Evolutionary conservation across 768 basidiomycete genomes (phyloP).

Genomic region (Macrolepiota albuminosa): DNA sequence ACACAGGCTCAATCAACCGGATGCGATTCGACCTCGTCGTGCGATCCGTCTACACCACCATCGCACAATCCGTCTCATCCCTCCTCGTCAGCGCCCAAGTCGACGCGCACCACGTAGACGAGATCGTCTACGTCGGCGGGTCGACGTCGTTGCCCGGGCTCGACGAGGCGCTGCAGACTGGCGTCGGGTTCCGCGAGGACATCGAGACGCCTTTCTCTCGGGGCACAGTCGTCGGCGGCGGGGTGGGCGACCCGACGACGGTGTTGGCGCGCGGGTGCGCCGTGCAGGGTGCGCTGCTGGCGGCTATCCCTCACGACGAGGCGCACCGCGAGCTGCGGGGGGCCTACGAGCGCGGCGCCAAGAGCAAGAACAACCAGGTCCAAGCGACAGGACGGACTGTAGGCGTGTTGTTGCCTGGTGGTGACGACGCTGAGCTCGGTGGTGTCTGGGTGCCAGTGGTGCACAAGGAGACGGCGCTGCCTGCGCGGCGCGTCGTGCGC

Average conservation of each 20-base stretch:
- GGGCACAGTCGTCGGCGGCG: constrained; percentile 67
- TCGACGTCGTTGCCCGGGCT: constrained; percentile 72
- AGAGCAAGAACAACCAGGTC: constrained; percentile 36
- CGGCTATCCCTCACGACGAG: constrained; percentile 39
- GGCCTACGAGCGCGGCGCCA: constrained; percentile 37
- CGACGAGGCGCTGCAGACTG: constrained; percentile 47
- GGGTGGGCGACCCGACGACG: constrained; percentile 73
- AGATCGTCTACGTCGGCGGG: constrained; percentile 78
- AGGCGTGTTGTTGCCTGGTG: constrained; percentile 60
- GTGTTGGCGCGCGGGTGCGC: constrained; percentile 76
- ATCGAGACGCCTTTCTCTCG: constrained; percentile 61
- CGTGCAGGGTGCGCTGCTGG: constrained; percentile 63
- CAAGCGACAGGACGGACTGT: constrained; percentile 60
- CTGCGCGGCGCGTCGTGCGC: constrained; percentile 54
- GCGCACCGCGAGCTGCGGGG: constrained; percentile 45
- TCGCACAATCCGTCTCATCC: constrained; percentile 42
- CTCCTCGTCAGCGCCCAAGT: constrained; percentile 48
- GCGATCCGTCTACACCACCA: constrained; percentile 52
- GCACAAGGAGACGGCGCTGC: constrained; percentile 66
- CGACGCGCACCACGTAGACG: constrained; percentile 68
- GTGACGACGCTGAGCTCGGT: constrained; percentile 40
- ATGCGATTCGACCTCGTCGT: constrained; percentile 63
- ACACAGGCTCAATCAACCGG: constrained; percentile 52
- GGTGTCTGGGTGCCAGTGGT: constrained; percentile 66
- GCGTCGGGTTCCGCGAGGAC: constrained; percentile 54